phyloP scores from a whole-genome alignment of 2,329 filamentous ascomycete genomes.

The Botryosphaeria dothidea region DNA sequence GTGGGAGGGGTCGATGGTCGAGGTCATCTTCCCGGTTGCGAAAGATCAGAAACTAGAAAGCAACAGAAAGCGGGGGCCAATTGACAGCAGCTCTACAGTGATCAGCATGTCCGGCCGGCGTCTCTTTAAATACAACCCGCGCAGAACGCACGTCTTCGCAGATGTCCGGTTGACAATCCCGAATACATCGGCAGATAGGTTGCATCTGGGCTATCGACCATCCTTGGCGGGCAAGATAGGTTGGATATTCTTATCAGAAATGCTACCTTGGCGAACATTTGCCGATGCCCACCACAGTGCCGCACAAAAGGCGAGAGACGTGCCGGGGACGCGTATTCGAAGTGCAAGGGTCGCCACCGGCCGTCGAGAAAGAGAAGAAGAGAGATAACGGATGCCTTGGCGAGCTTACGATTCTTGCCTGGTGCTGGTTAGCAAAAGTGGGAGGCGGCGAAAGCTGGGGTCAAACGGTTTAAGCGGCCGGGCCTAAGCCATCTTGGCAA shows the following conservation, averaged over 20 bases:
- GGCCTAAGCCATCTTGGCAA: slow-evolving; percentile 1
- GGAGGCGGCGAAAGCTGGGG: slow-evolving; percentile 4
- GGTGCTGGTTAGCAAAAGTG: neutral
- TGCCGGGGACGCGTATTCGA: neutral
- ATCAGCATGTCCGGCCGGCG: neutral
- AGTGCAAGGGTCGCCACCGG: neutral
- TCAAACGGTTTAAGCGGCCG: neutral
- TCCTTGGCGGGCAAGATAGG: neutral
- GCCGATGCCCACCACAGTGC: neutral
- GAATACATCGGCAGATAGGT: neutral
- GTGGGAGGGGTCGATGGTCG: neutral
- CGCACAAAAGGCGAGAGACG: neutral
- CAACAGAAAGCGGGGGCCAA: neutral
- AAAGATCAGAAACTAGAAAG: neutral
- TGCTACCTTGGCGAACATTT: neutral
- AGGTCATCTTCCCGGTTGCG: neutral
- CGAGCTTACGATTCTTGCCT: neutral
- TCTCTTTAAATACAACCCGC: neutral
- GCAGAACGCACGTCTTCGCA: neutral
- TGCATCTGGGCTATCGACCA: neutral
- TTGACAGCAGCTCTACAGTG: neutral
- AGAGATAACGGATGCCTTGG: slow-evolving; percentile 6
- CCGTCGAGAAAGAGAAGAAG: neutral
- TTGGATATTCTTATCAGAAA: neutral
- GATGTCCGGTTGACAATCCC: neutral